Conservation (phyloP, 192 early-diverging fungal species). For the Gonapodya sp. region DNA sequence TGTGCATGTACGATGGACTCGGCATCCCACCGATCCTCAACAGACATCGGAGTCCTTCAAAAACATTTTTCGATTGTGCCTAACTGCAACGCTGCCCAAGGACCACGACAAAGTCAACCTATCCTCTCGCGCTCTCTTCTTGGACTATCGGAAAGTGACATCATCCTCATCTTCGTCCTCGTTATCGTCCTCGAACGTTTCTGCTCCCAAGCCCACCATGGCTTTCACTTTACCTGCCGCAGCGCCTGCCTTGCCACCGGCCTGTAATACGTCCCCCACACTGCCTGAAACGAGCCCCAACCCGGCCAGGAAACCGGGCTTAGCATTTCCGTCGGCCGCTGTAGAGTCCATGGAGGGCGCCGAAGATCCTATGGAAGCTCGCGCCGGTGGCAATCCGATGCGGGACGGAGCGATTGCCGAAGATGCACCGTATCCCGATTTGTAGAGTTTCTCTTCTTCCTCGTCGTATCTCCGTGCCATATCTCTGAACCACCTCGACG, state of each 20-base stretch:
- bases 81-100: too few species aligned
- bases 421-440: background rate
- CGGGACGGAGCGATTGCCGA: background rate
- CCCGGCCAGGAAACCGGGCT: background rate
- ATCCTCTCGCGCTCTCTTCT: too few species aligned
- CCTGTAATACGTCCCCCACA: background rate
- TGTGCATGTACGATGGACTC: too few species aligned
- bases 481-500: background rate
- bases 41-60: too few species aligned
- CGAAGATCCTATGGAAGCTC: background rate
- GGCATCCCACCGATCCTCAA: too few species aligned
- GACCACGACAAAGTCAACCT: too few species aligned
- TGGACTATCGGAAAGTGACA: background rate
- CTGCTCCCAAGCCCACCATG: background rate
- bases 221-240: background rate
- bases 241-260: background rate
- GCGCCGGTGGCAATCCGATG: background rate
- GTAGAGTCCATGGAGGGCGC: background rate
- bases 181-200: background rate
- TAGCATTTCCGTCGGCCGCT: background rate
- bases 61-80: too few species aligned
- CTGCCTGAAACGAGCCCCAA: background rate
- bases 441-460: background rate
- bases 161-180: background rate
- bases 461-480: background rate